Evolutionary conservation across 1,139 yeast species (phyloP), one percentile per base, ranked within the genome.

Genomic region (Yamadazyma trypodendri): DNA sequence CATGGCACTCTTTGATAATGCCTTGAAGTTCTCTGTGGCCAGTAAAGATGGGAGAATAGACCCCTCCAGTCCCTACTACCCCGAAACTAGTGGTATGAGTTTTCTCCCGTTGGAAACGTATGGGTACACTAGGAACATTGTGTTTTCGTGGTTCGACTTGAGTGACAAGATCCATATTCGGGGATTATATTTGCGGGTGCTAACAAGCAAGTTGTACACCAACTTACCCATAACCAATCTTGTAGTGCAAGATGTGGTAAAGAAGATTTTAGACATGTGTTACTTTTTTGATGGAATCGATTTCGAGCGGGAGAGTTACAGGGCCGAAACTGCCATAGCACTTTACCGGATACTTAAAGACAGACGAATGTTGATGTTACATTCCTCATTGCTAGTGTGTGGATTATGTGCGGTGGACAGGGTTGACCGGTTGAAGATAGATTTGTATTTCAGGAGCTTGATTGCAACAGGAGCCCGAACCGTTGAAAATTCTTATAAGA

Each of bases 111-210:
- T 29, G 14, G 53, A 48, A 34, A 44, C 50, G 4, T 49, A 46
- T 36, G 53, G 53, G 3, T 47, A 48, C 32, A 43, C 37, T 6
- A 34, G 35, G 32, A 34, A 38, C n/a, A 18, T 42, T 2, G 48
- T 49, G 16, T 49, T 46, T 32, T 48, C 52, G 10, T 49, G 53
- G 53, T 49, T 44, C 38, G 53, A 49, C 36, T 31, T 48, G 10
- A 42, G 49, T 25, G 51, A 49, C 30, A 48, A 48, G 31, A 41
- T 48, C 15, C 53, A 48, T 36, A 36, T 48, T 2, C 32, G 49
- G 34, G 51, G 46, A 4, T 29, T 49, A 17, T 48, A 49, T 25
- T 32, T 49, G 12, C 38, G 44, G 8, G 36, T 48, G 0, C 31
- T 49, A 24, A 46, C 44, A 6, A 42, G 41, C 28, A 34, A 36